Base-by-base conservation (phyloP, 2,329 filamentous ascomycete genomes). In the Fusarium sp. region DNA sequence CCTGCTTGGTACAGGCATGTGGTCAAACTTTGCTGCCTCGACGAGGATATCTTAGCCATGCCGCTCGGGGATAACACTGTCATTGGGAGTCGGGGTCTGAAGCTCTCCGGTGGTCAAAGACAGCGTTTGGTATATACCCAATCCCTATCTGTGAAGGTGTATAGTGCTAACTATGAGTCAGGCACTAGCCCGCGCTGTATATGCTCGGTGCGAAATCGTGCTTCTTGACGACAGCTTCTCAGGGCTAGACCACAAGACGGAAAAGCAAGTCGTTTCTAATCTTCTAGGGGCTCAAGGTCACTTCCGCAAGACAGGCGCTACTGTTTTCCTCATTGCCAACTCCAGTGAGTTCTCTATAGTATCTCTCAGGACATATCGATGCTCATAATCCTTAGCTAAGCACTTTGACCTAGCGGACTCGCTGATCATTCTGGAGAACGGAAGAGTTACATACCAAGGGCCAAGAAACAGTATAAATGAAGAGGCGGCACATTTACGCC, bases 91-190 rank as follows among this genome's bases (percentile, higher is more conserved):
- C 14, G 19, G 7, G 55, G 41, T 4, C 14, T 48, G 31, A 57
- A 57, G 39, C 55, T 57, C 7, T 57, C 55, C 3, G 55, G 55
- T 9, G 55, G 55, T 4, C 55, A 57, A 27, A 57, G 41, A 14
- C 41, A 48, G 2, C 55, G 55, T 1, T 2, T 57, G 2, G 54
- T 57, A 57, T 14, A 7, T 35, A 7, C 12, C 2, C 12, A 1
- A 9, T 23, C 21, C 16, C 16, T 8, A 11, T 7, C 6, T 16
- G 0, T 35, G 21, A n/a, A 33, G 3, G 5, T 16, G 25, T 16
- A 9, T 0, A 0, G 2, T 33, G 16, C 27, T 57, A 7, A 57
- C 12, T 14, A 14, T 18, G 0, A 4, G 21, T 9, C 6, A 57
- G 54, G 39, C 54, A 2, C 39, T 57, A 14, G 54, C 54, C 12